Evolutionary conservation across 1,284 basidiomycete genomes (phyloP).

Genomic region (Ceratobasidium sp.): DNA sequence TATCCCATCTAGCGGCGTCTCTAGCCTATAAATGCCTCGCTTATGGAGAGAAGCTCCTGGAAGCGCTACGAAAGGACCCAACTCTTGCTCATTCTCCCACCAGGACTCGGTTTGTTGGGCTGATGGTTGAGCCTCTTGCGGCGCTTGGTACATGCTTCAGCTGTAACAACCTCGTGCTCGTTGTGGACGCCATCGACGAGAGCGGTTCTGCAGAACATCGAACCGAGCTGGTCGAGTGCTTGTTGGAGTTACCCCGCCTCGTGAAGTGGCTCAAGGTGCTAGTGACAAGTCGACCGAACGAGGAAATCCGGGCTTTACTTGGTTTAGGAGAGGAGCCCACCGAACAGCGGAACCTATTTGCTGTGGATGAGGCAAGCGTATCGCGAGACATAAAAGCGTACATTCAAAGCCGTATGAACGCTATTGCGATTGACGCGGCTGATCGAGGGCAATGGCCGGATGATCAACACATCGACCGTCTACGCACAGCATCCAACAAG

Average conservation of each 20-base stretch:
- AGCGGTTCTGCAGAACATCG: constrained; percentile 7
- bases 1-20: background rate
- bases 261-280: constrained; percentile 27
- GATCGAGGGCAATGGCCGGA: background rate
- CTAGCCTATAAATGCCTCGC: background rate
- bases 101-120: background rate
- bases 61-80: background rate
- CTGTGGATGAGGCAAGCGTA: background rate
- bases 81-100: background rate
- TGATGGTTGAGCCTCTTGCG: constrained; percentile 6
- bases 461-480: background rate
- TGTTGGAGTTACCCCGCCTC: constrained; percentile 2
- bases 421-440: background rate
- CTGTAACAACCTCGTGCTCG: background rate
- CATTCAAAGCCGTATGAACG: background rate
- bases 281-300: constrained; percentile 41
- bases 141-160: background rate
- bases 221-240: background rate
- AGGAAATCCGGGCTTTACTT: background rate
- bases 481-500: background rate
- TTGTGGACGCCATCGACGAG: constrained; percentile 46
- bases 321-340: background rate
- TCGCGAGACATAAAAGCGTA: background rate
- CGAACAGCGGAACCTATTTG: background rate
- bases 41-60: background rate